Evolutionary conservation across 2,329 filamentous ascomycete genomes (phyloP).

Genomic region (Fusarium miscanthi): DNA sequence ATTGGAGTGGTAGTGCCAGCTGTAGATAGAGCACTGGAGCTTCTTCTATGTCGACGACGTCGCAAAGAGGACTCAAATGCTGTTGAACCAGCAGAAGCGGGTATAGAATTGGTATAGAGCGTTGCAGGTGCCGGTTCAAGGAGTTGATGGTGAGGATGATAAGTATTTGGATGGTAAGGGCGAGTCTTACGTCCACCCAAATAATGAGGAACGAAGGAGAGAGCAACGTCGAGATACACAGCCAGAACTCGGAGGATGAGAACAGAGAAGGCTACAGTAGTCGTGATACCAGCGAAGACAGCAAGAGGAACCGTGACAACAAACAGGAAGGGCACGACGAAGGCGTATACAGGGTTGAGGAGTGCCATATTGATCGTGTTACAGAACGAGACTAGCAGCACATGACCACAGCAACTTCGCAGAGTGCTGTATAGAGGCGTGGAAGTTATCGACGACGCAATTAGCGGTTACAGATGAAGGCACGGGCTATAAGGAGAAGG

Average conservation of each 20-base stretch:
- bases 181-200: slow-evolving; percentile 56
- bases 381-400: slow-evolving; percentile 30
- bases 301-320: slow-evolving; percentile 72
- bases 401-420: slow-evolving; percentile 34
- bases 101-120: slow-evolving; percentile 7
- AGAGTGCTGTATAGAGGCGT: neutral
- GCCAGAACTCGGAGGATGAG: slow-evolving; percentile 70
- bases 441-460: slow-evolving; percentile 6
- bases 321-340: slow-evolving; percentile 71
- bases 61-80: slow-evolving; percentile 33
- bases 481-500: neutral
- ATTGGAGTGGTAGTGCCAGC: slow-evolving; percentile 49
- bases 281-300: slow-evolving; percentile 72
- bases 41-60: slow-evolving; percentile 50
- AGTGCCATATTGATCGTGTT: slow-evolving; percentile 57
- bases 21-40: slow-evolving; percentile 50
- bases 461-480: slow-evolving; percentile 7
- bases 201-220: slow-evolving; percentile 67
- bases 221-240: slow-evolving; percentile 71
- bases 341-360: slow-evolving; percentile 64
- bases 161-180: slow-evolving; percentile 40
- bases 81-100: slow-evolving; percentile 35
- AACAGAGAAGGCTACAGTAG: slow-evolving; percentile 69
- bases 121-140: slow-evolving; percentile 12
- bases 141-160: slow-evolving; percentile 26